Base-by-base conservation (phyloP, 1,139 yeast genomes). In the Lodderomyces margitis region DNA sequence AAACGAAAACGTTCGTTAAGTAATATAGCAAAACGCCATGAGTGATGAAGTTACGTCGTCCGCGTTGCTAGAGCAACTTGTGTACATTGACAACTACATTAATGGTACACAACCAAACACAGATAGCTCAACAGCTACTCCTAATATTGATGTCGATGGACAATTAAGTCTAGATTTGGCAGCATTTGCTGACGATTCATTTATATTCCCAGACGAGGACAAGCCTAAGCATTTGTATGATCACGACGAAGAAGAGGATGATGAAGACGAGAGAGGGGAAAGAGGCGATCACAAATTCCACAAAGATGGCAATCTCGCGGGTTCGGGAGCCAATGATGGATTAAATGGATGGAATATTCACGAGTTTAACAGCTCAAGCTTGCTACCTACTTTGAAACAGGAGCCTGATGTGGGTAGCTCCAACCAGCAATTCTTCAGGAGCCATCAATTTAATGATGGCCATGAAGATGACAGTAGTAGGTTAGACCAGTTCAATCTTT, bases 111-210 rank as follows among this genome's bases (percentile, higher is more conserved):
- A 46, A 17, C 45, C 48, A 4, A 47, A 47, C 12, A 36, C 42
- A 14, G 46, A 42, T 8, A 46, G 46, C 17, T 45, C 50, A 11
- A 43, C 31, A 19, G 50, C 47, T 17, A 65, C 73, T 0, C 74
- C 74, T 4, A 67, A 65, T 59, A 50, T 71, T 46, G 80, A 73
- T 45, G 74, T 79, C 31, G 89, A 83, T 54, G 87, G 83, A 43
- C 83, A 83, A 50, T 62, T 83, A 21, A 79, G 85, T 21, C 78
- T 83, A 27, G 92, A 84, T 57, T 68, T 84, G 50, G 85, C 88
- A 14, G 89, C 88, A 1, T 84, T 84, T 70, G 91, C 89, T 1
- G 89, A 84, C 53, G 89, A 83, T 48, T 74, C 84, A 7, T 84
- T 84, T 51, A 75, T 84, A 3, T 84, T 84, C 56, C 88, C 89